Conservation (phyloP, 129 eudicot species). For the Dittrichia graveolens region DNA sequence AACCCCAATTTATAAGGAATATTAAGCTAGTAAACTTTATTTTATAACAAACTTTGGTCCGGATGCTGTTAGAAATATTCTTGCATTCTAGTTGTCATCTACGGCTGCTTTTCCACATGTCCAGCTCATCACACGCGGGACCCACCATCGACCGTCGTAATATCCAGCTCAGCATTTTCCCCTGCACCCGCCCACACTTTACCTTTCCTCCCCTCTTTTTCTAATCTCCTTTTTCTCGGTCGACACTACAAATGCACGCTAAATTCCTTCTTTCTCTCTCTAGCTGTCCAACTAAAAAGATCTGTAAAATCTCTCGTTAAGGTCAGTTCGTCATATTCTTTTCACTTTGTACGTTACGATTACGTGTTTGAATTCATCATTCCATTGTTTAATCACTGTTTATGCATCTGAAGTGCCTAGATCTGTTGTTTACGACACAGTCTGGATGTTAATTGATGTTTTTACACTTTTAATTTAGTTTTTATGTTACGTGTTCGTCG, state of each 20-base stretch:
- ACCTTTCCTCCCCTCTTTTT: slow-evolving; percentile 20
- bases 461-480: background rate
- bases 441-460: slow-evolving; percentile 12
- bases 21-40: no score
- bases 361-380: slow-evolving; percentile 13
- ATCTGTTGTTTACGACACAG: slow-evolving; percentile 24
- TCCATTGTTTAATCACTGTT: slow-evolving; percentile 14
- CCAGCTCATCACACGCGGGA: slow-evolving; percentile 33
- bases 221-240: slow-evolving; percentile 24
- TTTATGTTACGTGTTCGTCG: slow-evolving; percentile 2
- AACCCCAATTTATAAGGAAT: no score
- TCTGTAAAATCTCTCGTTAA: slow-evolving; percentile 34
- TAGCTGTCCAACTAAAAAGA: slow-evolving; percentile 31
- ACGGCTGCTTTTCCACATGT: slow-evolving; percentile 20
- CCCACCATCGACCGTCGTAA: slow-evolving; percentile 29
- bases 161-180: slow-evolving; percentile 26
- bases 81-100: background rate
- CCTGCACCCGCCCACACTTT: slow-evolving; percentile 34
- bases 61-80: background rate
- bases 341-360: slow-evolving; percentile 11
- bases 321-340: slow-evolving; percentile 29
- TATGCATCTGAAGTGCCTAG: slow-evolving; percentile 16
- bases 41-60: no score
- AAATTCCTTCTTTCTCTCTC: slow-evolving; percentile 34
- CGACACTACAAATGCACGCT: slow-evolving; percentile 37